Conservation (phyloP, 108 stramenopile genomes). For the Fistulifera solaris region DNA sequence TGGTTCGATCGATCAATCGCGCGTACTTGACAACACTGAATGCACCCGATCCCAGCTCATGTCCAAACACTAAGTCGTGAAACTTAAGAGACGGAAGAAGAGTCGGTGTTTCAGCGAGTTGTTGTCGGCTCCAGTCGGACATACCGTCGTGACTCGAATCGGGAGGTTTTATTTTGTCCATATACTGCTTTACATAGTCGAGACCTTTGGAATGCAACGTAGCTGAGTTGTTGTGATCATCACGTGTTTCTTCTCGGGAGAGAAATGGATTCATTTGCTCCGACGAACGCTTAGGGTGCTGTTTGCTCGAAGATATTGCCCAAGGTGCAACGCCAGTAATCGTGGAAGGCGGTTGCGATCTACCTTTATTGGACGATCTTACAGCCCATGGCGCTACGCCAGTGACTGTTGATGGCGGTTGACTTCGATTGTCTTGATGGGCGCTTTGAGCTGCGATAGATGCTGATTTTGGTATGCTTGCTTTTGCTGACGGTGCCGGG, state of each 20-base stretch:
- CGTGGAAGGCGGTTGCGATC: conserved; percentile 2
- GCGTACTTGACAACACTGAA: conserved; percentile 88
- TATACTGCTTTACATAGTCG: conserved; percentile 6
- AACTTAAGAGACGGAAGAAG: conserved; percentile 86
- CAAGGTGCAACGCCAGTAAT: conserved; percentile 66
- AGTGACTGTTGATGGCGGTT: conserved; percentile 26
- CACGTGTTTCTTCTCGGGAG: not conserved
- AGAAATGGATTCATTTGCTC: not conserved
- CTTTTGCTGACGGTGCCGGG: conserved; percentile 13
- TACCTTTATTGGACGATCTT: not conserved
- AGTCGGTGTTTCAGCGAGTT: conserved; percentile 74
- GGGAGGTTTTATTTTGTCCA: conserved; percentile 15
- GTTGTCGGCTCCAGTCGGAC: conserved; percentile 64
- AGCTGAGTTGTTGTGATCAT: not conserved
- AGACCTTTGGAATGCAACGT: not conserved
- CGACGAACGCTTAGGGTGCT: not conserved
- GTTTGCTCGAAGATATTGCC: conserved; percentile 18
- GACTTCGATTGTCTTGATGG: not conserved
- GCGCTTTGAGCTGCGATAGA: not conserved
- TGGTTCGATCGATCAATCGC: conserved; percentile 65
- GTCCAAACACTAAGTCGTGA: conserved; percentile 95
- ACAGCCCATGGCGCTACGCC: conserved; percentile 65
- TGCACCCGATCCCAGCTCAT: conserved; percentile 84
- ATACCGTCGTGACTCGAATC: conserved; percentile 15
- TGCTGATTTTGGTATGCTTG: not conserved